Evolutionary conservation across 495 filamentous ascomycete species (phyloP), one percentile per base, ranked within the genome.

Genomic region (Trichoderma gamsii): DNA sequence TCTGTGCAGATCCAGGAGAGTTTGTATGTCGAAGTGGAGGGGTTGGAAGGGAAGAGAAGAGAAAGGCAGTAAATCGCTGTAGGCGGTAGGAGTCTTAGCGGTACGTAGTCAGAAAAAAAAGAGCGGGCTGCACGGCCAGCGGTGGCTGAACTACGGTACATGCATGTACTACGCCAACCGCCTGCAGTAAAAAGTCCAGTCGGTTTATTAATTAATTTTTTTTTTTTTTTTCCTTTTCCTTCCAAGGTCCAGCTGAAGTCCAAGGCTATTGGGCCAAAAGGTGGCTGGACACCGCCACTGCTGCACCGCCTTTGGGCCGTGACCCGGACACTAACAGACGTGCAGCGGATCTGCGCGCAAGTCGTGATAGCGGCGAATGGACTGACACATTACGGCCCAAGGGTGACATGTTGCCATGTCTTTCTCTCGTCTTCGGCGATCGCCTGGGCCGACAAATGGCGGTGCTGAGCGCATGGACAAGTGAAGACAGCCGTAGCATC

Each of bases 1-100:
- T 70, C 69, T 71, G 65, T 71, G 73, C 71, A 72, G 70, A 41
- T 66, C 63, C 32, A 68, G 63, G 35, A 35, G 70, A 64, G 67
- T 69, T 59, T 56, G 69, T 43, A 67, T 68, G 66, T 67, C 65
- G 63, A 63, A 63, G 49, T 71, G 43, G 63, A 66, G 43, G 27
- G 65, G 65, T 43, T 32, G 65, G 65, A 46, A 56, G 38, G 25
- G 44, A 69, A 49, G 35, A 63, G 52, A 71, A 69, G 70, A 52
- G 70, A 73, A 72, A 69, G 71, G 72, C 67, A 71, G 32, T 61
- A 51, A 67, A 68, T 35, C 63, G n/a, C 9, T 29, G 63, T 69
- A 52, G 68, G 59, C 65, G 63, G 68, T 68, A 18, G 16, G 8
- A 27, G 5, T 21, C 21, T 21, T 25, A 56, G 51, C 51, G 56